phyloP scores from a whole-genome alignment of 2,329 filamentous ascomycete genomes.

The Drechslerella dactyloides region DNA sequence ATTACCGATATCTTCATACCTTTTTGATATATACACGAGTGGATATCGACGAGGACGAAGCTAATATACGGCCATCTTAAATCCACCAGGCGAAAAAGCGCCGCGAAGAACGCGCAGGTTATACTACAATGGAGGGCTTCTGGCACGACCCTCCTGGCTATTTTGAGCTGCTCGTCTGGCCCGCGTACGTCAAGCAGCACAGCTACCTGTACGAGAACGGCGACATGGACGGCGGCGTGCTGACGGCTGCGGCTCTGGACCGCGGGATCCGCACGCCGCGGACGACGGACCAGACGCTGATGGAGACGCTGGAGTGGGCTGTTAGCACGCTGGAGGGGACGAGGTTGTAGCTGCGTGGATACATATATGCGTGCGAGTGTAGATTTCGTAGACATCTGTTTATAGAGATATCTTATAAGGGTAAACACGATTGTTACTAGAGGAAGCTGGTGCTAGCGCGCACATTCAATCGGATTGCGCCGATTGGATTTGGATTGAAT shows the following conservation, averaged over 20 bases:
- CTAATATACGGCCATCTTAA: slow-evolving; percentile 30
- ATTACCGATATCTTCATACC: background rate
- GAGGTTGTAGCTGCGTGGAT: background rate
- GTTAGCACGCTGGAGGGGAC: slow-evolving; percentile 58
- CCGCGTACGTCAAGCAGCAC: slow-evolving; percentile 73
- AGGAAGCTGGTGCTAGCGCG: background rate
- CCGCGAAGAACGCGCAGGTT: slow-evolving; percentile 73
- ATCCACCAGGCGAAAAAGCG: slow-evolving; percentile 66
- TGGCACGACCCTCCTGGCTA: slow-evolving; percentile 95
- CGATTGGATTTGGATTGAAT: no score
- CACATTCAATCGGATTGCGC: no score
- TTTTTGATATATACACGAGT: no score
- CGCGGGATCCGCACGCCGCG: slow-evolving; percentile 63
- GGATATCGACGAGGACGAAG: slow-evolving; percentile 26
- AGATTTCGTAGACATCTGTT: background rate
- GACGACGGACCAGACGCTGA: slow-evolving; percentile 67
- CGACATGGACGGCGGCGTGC: slow-evolving; percentile 67
- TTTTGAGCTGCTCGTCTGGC: slow-evolving; percentile 94
- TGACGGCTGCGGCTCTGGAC: slow-evolving; percentile 62
- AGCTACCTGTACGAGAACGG: slow-evolving; percentile 76
- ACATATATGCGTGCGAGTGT: no score
- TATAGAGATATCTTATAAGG: no score
- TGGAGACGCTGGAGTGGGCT: slow-evolving; percentile 70
- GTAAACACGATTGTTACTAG: no score
- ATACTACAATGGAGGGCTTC: slow-evolving; percentile 85